Percentiles rank a stretch among this genome's conserved stretches.
These are phyloP conservation scores for Porogramme epimiltina DNA, from an alignment of 1,284 basidiomycete species.

Conservation along the genomic window DNA sequence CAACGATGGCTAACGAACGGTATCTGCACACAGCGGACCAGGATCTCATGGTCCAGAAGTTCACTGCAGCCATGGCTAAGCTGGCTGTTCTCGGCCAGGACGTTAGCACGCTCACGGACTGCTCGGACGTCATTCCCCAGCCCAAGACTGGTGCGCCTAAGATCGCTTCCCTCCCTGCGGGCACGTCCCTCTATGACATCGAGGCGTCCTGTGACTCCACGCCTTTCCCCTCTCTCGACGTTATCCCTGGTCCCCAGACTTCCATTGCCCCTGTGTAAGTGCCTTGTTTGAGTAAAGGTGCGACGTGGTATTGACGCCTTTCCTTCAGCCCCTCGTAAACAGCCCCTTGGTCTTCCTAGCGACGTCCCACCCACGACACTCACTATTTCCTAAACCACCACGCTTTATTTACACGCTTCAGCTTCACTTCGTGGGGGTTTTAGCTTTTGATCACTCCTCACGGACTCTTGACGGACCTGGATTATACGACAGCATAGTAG, in stretches of 20 bases:
- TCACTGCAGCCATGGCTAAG: slow-evolving; percentile 38
- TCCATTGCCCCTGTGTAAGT: slow-evolving; percentile 22
- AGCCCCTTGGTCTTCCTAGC: no score
- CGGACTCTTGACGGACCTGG: no score
- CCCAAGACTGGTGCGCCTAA: slow-evolving; percentile 23
- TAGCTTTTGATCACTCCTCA: no score
- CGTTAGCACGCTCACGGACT: slow-evolving; percentile 31
- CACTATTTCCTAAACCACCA: no score
- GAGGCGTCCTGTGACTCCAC: slow-evolving; percentile 30
- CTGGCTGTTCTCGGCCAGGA: slow-evolving; percentile 36
- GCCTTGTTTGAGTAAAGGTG: background rate
- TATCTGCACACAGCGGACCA: slow-evolving; percentile 29
- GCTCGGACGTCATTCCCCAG: slow-evolving; percentile 38
- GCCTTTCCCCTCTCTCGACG: slow-evolving; percentile 32
- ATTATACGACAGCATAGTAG: no score
- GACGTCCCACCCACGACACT: no score
- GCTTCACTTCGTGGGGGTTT: no score
- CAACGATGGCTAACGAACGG: background rate
- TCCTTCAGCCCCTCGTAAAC: background rate
- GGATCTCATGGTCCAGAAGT: slow-evolving; percentile 31
- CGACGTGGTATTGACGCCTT: background rate
- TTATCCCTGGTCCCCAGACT: slow-evolving; percentile 25
- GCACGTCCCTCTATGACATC: slow-evolving; percentile 30
- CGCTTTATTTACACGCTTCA: no score
- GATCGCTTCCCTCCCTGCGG: slow-evolving; percentile 31